These are phyloP conservation scores for Amylocystis lapponica DNA, from an alignment of 768 basidiomycete genomes.

Conservation along the genomic window DNA sequence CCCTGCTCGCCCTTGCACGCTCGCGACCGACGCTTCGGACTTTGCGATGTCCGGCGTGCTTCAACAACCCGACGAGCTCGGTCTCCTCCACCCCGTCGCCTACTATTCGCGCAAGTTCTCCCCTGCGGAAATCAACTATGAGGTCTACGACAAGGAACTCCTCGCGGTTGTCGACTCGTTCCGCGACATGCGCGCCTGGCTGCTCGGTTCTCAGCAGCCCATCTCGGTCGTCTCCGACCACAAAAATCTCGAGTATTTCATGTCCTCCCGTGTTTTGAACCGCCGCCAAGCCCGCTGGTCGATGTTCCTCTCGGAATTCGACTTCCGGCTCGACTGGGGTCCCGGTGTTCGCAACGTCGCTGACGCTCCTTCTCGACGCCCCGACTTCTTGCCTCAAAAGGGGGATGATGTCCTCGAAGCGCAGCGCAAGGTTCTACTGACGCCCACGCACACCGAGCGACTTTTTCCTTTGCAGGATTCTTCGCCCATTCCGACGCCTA, in stretches of 20 bases:
- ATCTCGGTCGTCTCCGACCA: slow-evolving; percentile 28
- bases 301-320: slow-evolving; percentile 23
- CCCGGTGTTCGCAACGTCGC: slow-evolving; percentile 22
- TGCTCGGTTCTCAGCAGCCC: slow-evolving; percentile 11
- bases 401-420: slow-evolving; percentile 12
- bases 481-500: not conserved
- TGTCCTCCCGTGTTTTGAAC: slow-evolving; percentile 24
- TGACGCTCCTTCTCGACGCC: slow-evolving; percentile 18
- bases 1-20: slow-evolving; percentile 6
- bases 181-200: slow-evolving; percentile 17
- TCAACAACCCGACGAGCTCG: slow-evolving; percentile 9
- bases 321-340: slow-evolving; percentile 27
- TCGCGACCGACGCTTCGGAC: slow-evolving; percentile 21
- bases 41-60: slow-evolving; percentile 15
- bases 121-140: slow-evolving; percentile 39
- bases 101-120: slow-evolving; percentile 25
- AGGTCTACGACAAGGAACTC: slow-evolving; percentile 46
- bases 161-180: slow-evolving; percentile 37
- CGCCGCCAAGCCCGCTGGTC: slow-evolving; percentile 34
- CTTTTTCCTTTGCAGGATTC: slow-evolving; percentile 3
- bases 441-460: slow-evolving; percentile 3
- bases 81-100: slow-evolving; percentile 24
- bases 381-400: slow-evolving; percentile 20
- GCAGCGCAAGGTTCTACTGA: slow-evolving; percentile 9
- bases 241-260: slow-evolving; percentile 34